Conservation (phyloP, 2,329 filamentous ascomycete genomes). For the Ascochyta rabiei region DNA sequence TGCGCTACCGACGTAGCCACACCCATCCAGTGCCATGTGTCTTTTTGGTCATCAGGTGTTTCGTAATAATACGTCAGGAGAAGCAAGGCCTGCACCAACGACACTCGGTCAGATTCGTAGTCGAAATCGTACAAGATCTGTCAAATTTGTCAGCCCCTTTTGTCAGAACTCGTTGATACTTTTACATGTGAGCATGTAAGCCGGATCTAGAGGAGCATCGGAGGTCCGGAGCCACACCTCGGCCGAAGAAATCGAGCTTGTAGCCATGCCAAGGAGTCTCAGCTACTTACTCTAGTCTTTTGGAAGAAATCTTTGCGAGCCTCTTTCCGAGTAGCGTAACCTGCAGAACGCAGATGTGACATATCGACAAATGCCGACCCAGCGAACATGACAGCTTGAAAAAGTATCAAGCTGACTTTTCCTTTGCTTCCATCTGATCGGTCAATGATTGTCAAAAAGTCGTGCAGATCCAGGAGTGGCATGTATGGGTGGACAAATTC, state of each 20-base stretch:
- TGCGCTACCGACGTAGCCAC: conserved; percentile 91
- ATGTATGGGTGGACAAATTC: conserved; percentile 95
- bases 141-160: conserved; percentile 7
- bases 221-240: conserved; percentile 9
- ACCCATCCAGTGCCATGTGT: conserved; percentile 99
- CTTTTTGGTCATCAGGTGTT: conserved; percentile 94
- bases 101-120: conserved; percentile 87
- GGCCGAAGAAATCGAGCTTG: conserved; percentile 17
- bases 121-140: conserved; percentile 92
- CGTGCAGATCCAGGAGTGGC: conserved; percentile 76
- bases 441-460: conserved; percentile 66
- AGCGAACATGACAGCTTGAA: conserved; percentile 94
- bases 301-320: conserved; percentile 89
- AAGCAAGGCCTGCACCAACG: conserved; percentile 84
- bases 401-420: conserved; percentile 82
- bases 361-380: conserved; percentile 88
- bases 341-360: conserved; percentile 74
- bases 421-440: conserved; percentile 71
- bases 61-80: conserved; percentile 99
- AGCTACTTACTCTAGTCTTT: conserved; percentile 74
- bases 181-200: conserved; percentile 20
- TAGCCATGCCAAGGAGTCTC: conserved; percentile 7
- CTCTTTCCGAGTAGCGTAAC: conserved; percentile 77
- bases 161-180: not conserved
- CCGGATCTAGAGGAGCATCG: conserved; percentile 1